phyloP scores from a whole-genome alignment of 2,329 filamentous ascomycete genomes.

The Trichoderma hamatum region DNA sequence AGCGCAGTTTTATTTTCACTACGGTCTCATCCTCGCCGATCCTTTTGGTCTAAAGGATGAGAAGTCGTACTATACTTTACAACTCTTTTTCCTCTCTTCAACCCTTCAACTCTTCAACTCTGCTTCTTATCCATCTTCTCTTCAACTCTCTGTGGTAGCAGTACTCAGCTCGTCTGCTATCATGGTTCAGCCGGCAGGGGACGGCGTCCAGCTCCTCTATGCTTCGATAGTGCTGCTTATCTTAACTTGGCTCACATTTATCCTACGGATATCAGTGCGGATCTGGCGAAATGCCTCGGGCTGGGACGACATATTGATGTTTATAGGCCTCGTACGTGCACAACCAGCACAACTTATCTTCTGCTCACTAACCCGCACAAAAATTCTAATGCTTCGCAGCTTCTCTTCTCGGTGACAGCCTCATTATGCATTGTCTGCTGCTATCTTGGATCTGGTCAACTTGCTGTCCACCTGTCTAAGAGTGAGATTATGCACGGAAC shows the following conservation, averaged over 20 bases:
- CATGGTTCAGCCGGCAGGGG: constrained; percentile 19
- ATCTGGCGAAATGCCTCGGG: constrained; percentile 13
- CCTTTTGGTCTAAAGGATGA: not conserved
- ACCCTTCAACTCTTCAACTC: not conserved
- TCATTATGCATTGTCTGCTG: constrained; percentile 14
- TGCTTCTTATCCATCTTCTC: not conserved
- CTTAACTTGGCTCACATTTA: constrained; percentile 12
- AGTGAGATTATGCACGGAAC: constrained; percentile 17
- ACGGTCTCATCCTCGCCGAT: constrained; percentile 17
- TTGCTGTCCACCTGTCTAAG: not conserved
- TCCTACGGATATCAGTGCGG: not conserved
- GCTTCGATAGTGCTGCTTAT: constrained; percentile 10
- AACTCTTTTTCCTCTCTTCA: not conserved
- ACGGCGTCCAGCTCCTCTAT: constrained; percentile 13
- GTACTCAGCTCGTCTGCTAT: constrained; percentile 1
- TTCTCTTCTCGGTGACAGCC: constrained; percentile 20
- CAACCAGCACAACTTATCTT: not conserved
- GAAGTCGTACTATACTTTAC: not conserved
- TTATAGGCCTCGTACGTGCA: constrained; percentile 19
- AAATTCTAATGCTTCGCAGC: constrained; percentile 13
- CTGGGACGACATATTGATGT: constrained; percentile 21
- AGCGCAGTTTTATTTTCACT: constrained; percentile 4
- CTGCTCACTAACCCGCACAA: not conserved
- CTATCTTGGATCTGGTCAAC: constrained; percentile 20
- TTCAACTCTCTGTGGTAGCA: not conserved